Conservation (phyloP, 768 basidiomycete genomes). For the Kwoniella mangroviensis region DNA sequence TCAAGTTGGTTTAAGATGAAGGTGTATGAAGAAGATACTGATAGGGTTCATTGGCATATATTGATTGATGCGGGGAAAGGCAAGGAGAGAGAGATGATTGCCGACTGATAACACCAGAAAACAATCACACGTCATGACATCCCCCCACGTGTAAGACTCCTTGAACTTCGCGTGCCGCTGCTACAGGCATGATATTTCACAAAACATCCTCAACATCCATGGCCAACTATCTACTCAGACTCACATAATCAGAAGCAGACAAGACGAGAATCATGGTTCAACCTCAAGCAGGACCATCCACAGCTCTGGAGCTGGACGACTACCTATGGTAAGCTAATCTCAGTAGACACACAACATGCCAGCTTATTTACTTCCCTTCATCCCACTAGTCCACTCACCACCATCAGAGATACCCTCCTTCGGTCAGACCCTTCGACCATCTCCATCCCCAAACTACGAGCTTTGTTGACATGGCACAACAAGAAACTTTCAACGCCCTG, state of each 20-base stretch:
- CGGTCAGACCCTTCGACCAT: conserved; percentile 22
- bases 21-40: neutral
- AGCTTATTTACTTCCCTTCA: neutral
- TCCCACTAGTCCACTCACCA: conserved; percentile 37
- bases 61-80: conserved; percentile 12
- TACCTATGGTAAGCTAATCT: conserved; percentile 35
- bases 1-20: neutral
- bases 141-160: conserved; percentile 1
- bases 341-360: too few species aligned
- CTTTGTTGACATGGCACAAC: conserved; percentile 34
- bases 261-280: conserved; percentile 12
- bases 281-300: conserved; percentile 19
- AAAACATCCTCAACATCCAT: conserved; percentile 2
- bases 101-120: neutral
- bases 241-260: neutral
- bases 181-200: neutral
- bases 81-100: neutral
- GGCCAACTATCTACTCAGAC: neutral
- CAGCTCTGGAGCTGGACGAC: conserved; percentile 28
- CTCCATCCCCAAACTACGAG: conserved; percentile 35
- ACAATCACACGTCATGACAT: conserved; percentile 15
- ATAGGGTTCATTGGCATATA: neutral
- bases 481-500: conserved; percentile 34
- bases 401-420: conserved; percentile 44
- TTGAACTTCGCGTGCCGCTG: neutral